These are phyloP conservation scores for Pseudogymnoascus sp. DNA, from an alignment of 2,329 filamentous ascomycete species.

Conservation along the genomic window DNA sequence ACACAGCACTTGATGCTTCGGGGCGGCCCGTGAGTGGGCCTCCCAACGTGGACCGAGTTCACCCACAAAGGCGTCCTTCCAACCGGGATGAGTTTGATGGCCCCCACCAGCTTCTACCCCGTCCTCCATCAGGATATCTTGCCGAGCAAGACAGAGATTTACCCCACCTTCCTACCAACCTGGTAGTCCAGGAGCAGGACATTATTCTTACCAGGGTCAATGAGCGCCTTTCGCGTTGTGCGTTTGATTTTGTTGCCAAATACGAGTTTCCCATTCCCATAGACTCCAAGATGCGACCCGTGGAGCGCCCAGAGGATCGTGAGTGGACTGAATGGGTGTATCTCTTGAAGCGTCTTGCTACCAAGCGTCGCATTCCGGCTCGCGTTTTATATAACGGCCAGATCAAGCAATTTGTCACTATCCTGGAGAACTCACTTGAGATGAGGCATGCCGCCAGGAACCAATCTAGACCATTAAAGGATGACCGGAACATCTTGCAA, in stretches of 20 bases:
- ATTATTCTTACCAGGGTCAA: conserved; percentile 73
- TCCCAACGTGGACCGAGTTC: conserved; percentile 42
- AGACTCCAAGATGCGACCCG: conserved; percentile 61
- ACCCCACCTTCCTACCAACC: conserved; percentile 73
- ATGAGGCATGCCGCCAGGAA: conserved; percentile 82
- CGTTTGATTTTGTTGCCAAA: conserved; percentile 84
- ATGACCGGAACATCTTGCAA: conserved; percentile 82
- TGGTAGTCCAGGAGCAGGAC: conserved; percentile 79
- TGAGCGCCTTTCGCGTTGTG: conserved; percentile 75
- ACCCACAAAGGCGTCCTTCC: conserved; percentile 58
- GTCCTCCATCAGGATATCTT: conserved; percentile 62
- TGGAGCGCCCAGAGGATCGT: conserved; percentile 66
- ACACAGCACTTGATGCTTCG: conserved; percentile 50
- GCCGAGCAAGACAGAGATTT: conserved; percentile 73
- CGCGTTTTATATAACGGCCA: conserved; percentile 80
- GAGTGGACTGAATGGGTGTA: conserved; percentile 94
- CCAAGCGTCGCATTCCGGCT: conserved; percentile 77
- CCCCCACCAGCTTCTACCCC: conserved; percentile 72
- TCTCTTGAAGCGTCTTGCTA: conserved; percentile 75
- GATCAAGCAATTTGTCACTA: conserved; percentile 85
- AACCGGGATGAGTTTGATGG: conserved; percentile 88
- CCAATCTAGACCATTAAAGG: conserved; percentile 74
- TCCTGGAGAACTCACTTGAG: conserved; percentile 80
- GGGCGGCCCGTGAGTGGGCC: conserved; percentile 36
- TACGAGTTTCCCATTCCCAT: conserved; percentile 85